Evolutionary conservation across 2,329 filamentous ascomycete species (phyloP).

Genomic region (Hymenoscyphus salicellus): DNA sequence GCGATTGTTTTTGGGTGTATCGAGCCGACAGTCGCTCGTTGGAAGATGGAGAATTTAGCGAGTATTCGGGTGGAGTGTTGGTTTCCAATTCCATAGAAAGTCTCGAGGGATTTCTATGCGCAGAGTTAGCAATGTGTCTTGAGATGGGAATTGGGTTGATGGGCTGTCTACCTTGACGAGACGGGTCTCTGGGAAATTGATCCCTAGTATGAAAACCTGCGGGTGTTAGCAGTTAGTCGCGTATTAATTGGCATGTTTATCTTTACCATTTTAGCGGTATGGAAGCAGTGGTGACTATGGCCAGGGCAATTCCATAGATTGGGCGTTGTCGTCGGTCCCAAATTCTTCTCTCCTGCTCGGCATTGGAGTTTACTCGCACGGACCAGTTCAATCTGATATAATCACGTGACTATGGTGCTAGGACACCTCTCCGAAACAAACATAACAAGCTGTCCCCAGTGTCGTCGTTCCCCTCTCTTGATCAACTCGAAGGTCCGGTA

Average conservation of each 20-base stretch:
- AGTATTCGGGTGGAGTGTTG: slow-evolving; percentile 70
- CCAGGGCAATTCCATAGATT: background rate
- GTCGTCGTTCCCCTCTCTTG: background rate
- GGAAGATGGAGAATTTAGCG: slow-evolving; percentile 85
- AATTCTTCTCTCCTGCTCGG: background rate
- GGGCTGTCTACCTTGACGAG: slow-evolving; percentile 69
- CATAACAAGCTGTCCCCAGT: slow-evolving; percentile 5
- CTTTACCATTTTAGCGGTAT: slow-evolving; percentile 28
- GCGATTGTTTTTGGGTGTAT: slow-evolving; percentile 74
- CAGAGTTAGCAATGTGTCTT: slow-evolving; percentile 7
- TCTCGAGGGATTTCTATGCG: slow-evolving; percentile 67
- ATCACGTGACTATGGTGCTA: slow-evolving; percentile 26
- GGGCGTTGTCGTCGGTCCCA: background rate
- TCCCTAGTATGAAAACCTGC: slow-evolving; percentile 74
- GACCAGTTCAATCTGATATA: too few relatives aligned
- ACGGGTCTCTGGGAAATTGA: slow-evolving; percentile 79
- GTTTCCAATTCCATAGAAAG: slow-evolving; percentile 82
- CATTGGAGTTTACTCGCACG: background rate
- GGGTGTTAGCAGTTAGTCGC: slow-evolving; percentile 12
- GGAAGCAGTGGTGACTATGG: slow-evolving; percentile 7
- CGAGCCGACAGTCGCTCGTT: slow-evolving; percentile 72
- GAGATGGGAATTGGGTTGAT: background rate
- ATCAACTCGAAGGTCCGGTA: slow-evolving; percentile 13
- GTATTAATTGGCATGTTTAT: background rate
- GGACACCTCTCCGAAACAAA: slow-evolving; percentile 33